Percentiles rank a stretch among this genome's conserved stretches.
These are phyloP conservation scores for Cercospora nicotianae DNA, from an alignment of 2,329 filamentous ascomycete species.

Conservation along the genomic window DNA sequence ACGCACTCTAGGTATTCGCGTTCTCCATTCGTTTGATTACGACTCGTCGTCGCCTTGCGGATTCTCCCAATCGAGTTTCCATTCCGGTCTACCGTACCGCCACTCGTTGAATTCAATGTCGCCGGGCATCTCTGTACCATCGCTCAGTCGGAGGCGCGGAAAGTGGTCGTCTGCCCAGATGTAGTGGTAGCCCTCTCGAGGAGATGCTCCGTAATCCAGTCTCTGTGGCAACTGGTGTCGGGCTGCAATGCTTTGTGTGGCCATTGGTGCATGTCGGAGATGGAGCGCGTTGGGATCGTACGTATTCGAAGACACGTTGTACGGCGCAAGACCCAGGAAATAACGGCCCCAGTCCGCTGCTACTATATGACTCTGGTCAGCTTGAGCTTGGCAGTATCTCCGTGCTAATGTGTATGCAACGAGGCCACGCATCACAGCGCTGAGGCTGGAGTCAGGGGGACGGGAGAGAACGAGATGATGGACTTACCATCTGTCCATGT, in stretches of 20 bases:
- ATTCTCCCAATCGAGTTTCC: conserved; percentile 30
- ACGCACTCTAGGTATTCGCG: neutral
- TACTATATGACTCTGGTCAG: neutral
- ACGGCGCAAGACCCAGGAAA: conserved; percentile 35
- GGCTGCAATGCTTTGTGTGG: neutral
- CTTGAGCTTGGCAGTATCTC: neutral
- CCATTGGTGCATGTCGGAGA: conserved; percentile 10
- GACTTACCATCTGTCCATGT: conserved; percentile 19
- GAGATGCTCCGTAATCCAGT: conserved; percentile 33
- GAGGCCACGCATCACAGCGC: no score
- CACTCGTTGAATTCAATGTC: conserved; percentile 41
- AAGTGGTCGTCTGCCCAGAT: conserved; percentile 46
- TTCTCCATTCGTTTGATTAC: neutral
- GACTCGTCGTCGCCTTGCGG: neutral
- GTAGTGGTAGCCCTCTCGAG: conserved; percentile 40
- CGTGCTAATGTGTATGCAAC: neutral
- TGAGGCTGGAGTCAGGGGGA: no score
- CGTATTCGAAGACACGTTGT: conserved; percentile 23
- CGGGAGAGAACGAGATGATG: neutral
- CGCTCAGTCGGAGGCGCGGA: conserved; percentile 46
- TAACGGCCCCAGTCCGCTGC: conserved; percentile 33
- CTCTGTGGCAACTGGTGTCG: conserved; percentile 25
- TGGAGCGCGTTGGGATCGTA: conserved; percentile 22
- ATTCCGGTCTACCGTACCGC: conserved; percentile 37
- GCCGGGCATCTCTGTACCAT: conserved; percentile 52